Base-by-base conservation (phyloP, 768 basidiomycete genomes). In the Panellus pusillus region DNA sequence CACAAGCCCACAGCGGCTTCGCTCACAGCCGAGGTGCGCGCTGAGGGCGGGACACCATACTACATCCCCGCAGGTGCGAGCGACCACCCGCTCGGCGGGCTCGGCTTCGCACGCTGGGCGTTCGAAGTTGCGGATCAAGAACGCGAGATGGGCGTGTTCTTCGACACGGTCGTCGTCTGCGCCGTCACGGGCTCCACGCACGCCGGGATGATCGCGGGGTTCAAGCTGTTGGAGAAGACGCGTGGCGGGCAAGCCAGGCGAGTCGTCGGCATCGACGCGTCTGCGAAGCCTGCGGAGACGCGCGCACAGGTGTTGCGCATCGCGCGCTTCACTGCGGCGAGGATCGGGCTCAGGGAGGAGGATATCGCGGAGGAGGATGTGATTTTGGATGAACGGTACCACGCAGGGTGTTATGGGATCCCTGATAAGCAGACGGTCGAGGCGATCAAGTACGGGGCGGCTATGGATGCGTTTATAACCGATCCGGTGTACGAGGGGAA, bases 401-500 rank as follows among this genome's bases (percentile, higher is more conserved):
- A 64, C 44, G 65, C 63, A 0, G 63, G 61, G 17, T 47, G 47
- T 15, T 66, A 66, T 52, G 63, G 65, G 1, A 60, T 66, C n/a
- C 65, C 65, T 2, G 61, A 66, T 32, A 55, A 61, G 20, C 39
- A 49, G 58, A 66, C 65, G 17, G 47, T 64, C 1, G 65, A 59
- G 48, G 65, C 65, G 19, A 63, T 64, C 44, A 61, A 58, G 44
- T 64, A 63, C 18, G 63, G 61, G 7, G 63, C 63, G 12, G 24
- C 51, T 24, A 63, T 63, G 62, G 65, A 66, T 12, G 65, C 63
- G 28, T 64, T 66, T 42, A 63, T 66, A 20, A 66, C 65, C 13
- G 65, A 66, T 29, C 65, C 63, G 17, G 63, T 66, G 5, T 66
- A 66, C 28, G 63, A 66, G 46, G 65, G 65, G 15, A 66, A 66